These are phyloP conservation scores for Salix dunnii DNA, from an alignment of 345 rosid genomes.

Conservation along the genomic window DNA sequence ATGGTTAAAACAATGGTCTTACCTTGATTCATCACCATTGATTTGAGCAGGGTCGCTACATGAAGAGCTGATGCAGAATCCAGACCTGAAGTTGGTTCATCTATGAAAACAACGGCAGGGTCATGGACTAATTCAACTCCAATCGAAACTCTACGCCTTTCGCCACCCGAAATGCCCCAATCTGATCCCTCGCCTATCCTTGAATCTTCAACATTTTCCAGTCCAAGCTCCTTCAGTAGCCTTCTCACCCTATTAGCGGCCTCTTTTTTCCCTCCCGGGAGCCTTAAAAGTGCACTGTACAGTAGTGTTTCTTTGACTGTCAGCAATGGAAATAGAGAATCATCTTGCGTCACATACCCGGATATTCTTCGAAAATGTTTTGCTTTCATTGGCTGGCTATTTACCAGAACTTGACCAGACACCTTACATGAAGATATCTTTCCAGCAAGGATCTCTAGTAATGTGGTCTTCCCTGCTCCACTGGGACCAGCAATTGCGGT, in stretches of 20 bases:
- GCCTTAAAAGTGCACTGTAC: constrained; percentile 77
- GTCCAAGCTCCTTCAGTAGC: constrained; percentile 67
- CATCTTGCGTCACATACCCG: constrained; percentile 85
- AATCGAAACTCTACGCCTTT: constrained; percentile 79
- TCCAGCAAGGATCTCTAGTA: constrained; percentile 84
- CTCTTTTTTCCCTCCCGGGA: constrained; percentile 45
- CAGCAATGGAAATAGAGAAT: constrained; percentile 73
- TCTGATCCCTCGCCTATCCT: constrained; percentile 61
- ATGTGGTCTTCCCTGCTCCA: constrained; percentile 88
- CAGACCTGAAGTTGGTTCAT: constrained; percentile 95
- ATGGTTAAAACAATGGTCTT: constrained; percentile 80
- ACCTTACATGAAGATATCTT: constrained; percentile 40
- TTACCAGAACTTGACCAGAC: constrained; percentile 64
- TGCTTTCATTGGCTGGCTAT: constrained; percentile 51
- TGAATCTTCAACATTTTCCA: constrained; percentile 54
- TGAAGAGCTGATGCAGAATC: constrained; percentile 91
- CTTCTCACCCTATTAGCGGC: constrained; percentile 48
- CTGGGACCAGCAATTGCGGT: constrained; percentile 88
- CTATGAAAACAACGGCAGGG: constrained; percentile 74
- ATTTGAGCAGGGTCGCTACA: constrained; percentile 56
- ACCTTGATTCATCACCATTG: constrained; percentile 60
- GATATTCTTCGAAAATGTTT: constrained; percentile 56
- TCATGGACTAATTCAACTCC: constrained; percentile 92
- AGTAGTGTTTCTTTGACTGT: constrained; percentile 81
- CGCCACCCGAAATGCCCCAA: constrained; percentile 85